These are phyloP conservation scores for Secale cereale DNA, from an alignment of 176 grass and related monocot species.

Conservation along the genomic window DNA sequence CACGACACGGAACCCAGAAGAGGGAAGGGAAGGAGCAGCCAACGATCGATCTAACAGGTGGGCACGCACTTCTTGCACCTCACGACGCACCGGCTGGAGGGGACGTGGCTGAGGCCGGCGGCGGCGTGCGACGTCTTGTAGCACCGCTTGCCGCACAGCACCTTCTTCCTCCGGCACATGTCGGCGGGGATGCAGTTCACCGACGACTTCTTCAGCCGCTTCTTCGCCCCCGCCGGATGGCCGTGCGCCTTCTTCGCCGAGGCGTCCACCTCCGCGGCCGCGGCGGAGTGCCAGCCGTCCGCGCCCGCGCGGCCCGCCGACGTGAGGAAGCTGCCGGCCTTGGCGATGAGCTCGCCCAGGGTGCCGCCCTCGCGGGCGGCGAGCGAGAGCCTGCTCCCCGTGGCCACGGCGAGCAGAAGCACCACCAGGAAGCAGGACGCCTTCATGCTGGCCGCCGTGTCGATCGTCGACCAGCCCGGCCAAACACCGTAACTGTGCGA, in stretches of 20 bases:
- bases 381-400: constrained; percentile 31
- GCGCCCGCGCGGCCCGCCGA: neutral
- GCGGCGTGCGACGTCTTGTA: constrained; percentile 28
- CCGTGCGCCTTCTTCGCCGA: neutral
- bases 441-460: constrained; percentile 37
- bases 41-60: constrained; percentile 50
- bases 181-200: constrained; percentile 50
- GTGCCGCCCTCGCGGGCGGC: constrained; percentile 13
- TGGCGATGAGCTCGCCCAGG: constrained; percentile 34
- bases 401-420: constrained; percentile 45
- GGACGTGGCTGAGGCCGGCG: constrained; percentile 38
- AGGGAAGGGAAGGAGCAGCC: neutral
- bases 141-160: constrained; percentile 77
- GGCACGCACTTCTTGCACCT: constrained; percentile 88
- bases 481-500: neutral
- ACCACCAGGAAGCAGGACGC: constrained; percentile 36
- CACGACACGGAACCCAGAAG: neutral
- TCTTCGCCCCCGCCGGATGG: neutral
- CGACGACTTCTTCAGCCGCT: constrained; percentile 22
- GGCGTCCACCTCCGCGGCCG: neutral
- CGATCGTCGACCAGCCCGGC: neutral
- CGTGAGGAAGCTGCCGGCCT: constrained; percentile 41
- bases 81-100: constrained; percentile 47
- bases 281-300: constrained; percentile 20
- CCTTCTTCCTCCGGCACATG: constrained; percentile 60